Evolutionary conservation across 2,329 filamentous ascomycete species (phyloP).

Genomic region (Claviceps africana): DNA sequence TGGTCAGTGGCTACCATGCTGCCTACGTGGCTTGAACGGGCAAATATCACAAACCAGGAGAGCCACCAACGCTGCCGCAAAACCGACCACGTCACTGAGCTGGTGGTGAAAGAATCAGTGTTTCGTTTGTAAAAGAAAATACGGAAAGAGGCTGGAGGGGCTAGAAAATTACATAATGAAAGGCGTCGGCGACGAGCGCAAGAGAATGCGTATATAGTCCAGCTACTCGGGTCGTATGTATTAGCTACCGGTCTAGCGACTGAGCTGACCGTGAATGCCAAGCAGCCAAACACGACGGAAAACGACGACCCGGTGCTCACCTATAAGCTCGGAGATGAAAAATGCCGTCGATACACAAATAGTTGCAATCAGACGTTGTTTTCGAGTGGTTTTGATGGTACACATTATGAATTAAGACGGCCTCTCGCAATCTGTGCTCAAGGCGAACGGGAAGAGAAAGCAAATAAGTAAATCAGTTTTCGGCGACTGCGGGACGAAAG

Average conservation of each 20-base stretch:
- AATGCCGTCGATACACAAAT: slow-evolving; percentile 37
- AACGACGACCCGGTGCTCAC: slow-evolving; percentile 15
- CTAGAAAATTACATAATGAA: slow-evolving; percentile 49
- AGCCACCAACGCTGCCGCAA: slow-evolving; percentile 51
- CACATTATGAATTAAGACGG: slow-evolving; percentile 7
- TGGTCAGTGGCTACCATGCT: background rate
- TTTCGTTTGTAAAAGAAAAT: background rate
- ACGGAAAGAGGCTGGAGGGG: background rate
- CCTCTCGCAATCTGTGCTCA: background rate
- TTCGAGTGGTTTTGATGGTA: slow-evolving; percentile 16
- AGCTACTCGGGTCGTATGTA: slow-evolving; percentile 23
- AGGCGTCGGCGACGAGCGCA: slow-evolving; percentile 62
- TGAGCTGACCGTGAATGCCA: background rate
- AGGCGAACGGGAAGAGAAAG: background rate
- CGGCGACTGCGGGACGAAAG: background rate
- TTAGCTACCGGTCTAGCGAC: background rate
- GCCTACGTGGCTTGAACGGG: background rate
- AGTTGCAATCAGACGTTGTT: slow-evolving; percentile 31
- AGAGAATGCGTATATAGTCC: slow-evolving; percentile 59
- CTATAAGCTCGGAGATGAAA: slow-evolving; percentile 36
- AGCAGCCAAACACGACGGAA: background rate
- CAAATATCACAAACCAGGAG: slow-evolving; percentile 34
- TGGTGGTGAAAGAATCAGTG: slow-evolving; percentile 15
- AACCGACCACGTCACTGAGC: slow-evolving; percentile 59
- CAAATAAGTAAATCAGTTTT: too few relatives aligned